A percentile compares a stretch with the other conserved stretches of the same genome.
phyloP scores from a whole-genome alignment of 2,329 filamentous ascomycete species.

The Pestalotiopsis sp. region DNA sequence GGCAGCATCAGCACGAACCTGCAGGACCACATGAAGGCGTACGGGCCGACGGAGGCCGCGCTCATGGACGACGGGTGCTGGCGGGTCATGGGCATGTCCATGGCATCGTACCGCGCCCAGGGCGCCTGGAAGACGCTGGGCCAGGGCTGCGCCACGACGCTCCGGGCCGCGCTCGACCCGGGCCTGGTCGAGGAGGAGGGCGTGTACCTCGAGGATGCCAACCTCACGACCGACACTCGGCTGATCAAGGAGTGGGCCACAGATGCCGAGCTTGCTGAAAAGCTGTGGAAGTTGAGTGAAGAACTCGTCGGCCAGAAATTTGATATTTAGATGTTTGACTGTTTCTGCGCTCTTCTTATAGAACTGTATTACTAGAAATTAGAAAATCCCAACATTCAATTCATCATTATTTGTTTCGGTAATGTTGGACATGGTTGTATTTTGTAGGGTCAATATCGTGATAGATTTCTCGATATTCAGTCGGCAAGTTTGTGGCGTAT shows the following conservation, averaged over 20 bases:
- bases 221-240: slow-evolving; percentile 29
- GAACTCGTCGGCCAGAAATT: slow-evolving; percentile 39
- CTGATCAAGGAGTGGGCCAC: slow-evolving; percentile 35
- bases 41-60: slow-evolving; percentile 19
- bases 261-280: slow-evolving; percentile 36
- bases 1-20: slow-evolving; percentile 34
- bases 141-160: slow-evolving; percentile 43
- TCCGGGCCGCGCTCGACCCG: slow-evolving; percentile 47
- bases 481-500: too few relatives aligned
- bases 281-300: slow-evolving; percentile 40
- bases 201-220: slow-evolving; percentile 37
- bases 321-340: slow-evolving; percentile 17
- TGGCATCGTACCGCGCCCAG: slow-evolving; percentile 19
- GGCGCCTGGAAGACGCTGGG: slow-evolving; percentile 36
- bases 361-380: neutral
- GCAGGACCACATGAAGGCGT: slow-evolving; percentile 19
- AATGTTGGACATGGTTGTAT: too few relatives aligned
- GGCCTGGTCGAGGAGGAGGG: slow-evolving; percentile 32
- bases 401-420: too few relatives aligned
- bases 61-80: slow-evolving; percentile 20
- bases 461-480: too few relatives aligned
- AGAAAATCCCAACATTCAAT: too few relatives aligned
- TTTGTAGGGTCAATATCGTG: too few relatives aligned
- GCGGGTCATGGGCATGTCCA: slow-evolving; percentile 27
- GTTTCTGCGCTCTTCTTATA: neutral